These are phyloP conservation scores for Cutaneotrichosporon cutaneum DNA, from an alignment of 1,284 basidiomycete genomes.

Conservation along the genomic window DNA sequence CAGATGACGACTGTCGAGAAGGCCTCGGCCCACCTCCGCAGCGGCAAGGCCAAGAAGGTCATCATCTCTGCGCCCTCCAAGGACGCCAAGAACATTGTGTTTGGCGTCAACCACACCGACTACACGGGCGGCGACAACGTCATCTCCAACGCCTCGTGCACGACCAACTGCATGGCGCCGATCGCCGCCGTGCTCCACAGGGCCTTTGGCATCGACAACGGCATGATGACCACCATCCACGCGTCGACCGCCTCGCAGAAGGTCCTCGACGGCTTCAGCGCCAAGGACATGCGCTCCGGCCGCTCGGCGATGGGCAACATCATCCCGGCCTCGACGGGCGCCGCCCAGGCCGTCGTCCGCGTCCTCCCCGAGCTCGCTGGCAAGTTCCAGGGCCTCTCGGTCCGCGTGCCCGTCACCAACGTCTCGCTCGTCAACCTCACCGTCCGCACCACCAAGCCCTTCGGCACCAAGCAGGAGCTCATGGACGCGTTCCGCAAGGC, in stretches of 20 bases:
- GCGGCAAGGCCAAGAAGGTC: constrained; percentile 51
- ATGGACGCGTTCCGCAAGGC: constrained; percentile 48
- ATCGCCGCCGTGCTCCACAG: constrained; percentile 50
- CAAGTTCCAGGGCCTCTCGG: constrained; percentile 53
- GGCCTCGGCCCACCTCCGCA: constrained; percentile 47
- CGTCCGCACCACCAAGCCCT: constrained; percentile 46
- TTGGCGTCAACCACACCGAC: constrained; percentile 52
- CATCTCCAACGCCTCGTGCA: constrained; percentile 53
- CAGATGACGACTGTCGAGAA: constrained; percentile 49
- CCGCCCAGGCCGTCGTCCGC: constrained; percentile 51
- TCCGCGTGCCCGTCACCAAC: constrained; percentile 54
- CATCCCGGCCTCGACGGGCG: constrained; percentile 53
- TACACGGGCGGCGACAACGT: constrained; percentile 48
- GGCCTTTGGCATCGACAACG: constrained; percentile 51
- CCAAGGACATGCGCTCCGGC: constrained; percentile 51
- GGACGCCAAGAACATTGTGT: constrained; percentile 48
- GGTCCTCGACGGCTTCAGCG: constrained; percentile 52
- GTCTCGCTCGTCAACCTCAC: constrained; percentile 55
- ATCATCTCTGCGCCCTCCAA: constrained; percentile 53
- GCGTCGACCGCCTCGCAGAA: constrained; percentile 53
- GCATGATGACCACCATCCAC: constrained; percentile 56
- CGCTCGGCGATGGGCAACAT: constrained; percentile 52
- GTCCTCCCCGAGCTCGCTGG: constrained; percentile 54
- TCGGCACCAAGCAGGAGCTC: constrained; percentile 46
- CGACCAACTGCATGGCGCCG: constrained; percentile 55